Evolutionary conservation across 2,329 filamentous ascomycete genomes (phyloP).

Genomic region (Xylaria sp.): DNA sequence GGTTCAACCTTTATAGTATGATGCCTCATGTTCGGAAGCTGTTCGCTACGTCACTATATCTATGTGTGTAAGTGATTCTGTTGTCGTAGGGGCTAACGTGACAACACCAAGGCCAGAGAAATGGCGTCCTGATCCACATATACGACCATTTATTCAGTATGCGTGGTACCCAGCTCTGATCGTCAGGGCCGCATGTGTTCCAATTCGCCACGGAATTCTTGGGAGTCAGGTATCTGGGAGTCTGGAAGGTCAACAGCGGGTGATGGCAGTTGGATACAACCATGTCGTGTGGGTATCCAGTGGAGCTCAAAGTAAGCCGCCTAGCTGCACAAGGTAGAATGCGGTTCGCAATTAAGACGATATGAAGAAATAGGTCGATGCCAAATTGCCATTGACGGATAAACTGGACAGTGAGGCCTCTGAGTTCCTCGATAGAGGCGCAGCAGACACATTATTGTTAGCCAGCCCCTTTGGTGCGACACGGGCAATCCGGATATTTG

Average conservation of each 20-base stretch:
- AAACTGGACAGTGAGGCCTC: constrained; percentile 41
- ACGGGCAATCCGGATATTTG: constrained; percentile 37
- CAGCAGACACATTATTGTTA: constrained; percentile 28
- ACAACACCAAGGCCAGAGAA: constrained; percentile 12
- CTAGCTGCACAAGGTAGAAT: constrained; percentile 29
- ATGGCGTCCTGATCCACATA: constrained; percentile 27
- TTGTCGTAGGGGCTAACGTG: constrained; percentile 26
- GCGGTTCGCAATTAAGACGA: constrained; percentile 37
- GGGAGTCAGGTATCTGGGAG: constrained; percentile 10
- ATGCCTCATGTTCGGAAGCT: constrained; percentile 15
- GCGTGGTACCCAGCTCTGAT: constrained; percentile 34
- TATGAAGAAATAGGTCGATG: constrained; percentile 42
- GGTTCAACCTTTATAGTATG: constrained; percentile 26
- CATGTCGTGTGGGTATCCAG: constrained; percentile 31
- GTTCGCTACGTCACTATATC: constrained; percentile 29
- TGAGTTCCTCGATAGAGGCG: constrained; percentile 27
- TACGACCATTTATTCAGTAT: constrained; percentile 25
- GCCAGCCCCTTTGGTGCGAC: constrained; percentile 31
- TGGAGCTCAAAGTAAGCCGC: constrained; percentile 28
- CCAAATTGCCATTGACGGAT: constrained; percentile 46
- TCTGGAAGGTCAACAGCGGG: constrained; percentile 34
- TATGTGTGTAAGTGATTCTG: constrained; percentile 8
- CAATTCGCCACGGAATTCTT: constrained; percentile 34
- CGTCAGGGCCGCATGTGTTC: constrained; percentile 38
- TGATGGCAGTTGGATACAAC: constrained; percentile 31